phyloP scores from a whole-genome alignment of 352 stramenopile genomes.

The Elongisporangium undulatum region DNA sequence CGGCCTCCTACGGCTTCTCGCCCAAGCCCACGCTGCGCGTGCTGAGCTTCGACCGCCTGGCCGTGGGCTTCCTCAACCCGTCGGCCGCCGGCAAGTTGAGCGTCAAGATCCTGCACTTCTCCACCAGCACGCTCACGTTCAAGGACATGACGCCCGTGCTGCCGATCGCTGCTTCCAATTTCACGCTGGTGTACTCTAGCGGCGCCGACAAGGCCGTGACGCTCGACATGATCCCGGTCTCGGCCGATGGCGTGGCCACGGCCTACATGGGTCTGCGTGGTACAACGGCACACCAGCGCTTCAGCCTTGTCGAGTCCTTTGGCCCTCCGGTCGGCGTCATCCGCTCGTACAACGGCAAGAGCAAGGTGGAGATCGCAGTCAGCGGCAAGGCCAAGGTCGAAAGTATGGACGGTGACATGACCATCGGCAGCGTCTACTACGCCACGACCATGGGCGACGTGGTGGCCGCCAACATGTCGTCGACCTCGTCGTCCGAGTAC shows the following conservation, averaged over 20 bases:
- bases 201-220: conserved; percentile 20
- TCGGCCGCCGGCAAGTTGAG: conserved; percentile 32
- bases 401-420: conserved; percentile 15
- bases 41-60: conserved; percentile 44
- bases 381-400: conserved; percentile 29
- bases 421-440: conserved; percentile 40
- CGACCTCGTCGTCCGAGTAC: conserved; percentile 25
- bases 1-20: conserved; percentile 22
- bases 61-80: conserved; percentile 64
- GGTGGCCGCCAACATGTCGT: conserved; percentile 10
- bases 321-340: conserved; percentile 41
- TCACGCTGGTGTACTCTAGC: conserved; percentile 23
- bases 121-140: conserved; percentile 30
- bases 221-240: conserved; percentile 35
- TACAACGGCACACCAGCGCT: conserved; percentile 23
- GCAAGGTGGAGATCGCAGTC: conserved; percentile 19
- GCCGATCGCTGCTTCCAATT: conserved; percentile 19
- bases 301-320: conserved; percentile 44
- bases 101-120: conserved; percentile 44
- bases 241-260: conserved; percentile 33
- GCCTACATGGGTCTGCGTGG: conserved; percentile 41
- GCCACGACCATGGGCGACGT: conserved; percentile 46
- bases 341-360: conserved; percentile 23
- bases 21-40: conserved; percentile 33
- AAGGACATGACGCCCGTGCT: conserved; percentile 44